Evolutionary conservation across 1,139 yeast species (phyloP).

Genomic region (Hyphopichia burtonii): DNA sequence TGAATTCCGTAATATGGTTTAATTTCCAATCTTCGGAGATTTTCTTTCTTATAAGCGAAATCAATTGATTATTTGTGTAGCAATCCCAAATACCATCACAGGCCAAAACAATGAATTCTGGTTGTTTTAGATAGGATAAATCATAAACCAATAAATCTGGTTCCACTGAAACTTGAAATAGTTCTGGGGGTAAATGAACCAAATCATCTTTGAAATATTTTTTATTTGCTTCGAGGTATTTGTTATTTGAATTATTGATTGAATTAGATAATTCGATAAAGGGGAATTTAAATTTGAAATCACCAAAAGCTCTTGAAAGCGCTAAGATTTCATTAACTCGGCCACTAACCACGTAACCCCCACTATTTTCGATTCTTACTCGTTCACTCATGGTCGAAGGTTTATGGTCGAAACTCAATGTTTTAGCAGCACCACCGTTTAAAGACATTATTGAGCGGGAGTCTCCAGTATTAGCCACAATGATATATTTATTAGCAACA

Average conservation of each 20-base stretch:
- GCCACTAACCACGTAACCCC: conserved; percentile 67
- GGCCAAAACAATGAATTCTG: conserved; percentile 67
- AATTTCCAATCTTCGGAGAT: conserved; percentile 57
- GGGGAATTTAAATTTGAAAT: conserved; percentile 61
- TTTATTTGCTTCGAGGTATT: conserved; percentile 22
- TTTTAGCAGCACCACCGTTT: conserved; percentile 52
- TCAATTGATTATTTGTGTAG: conserved; percentile 56
- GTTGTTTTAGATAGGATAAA: conserved; percentile 30
- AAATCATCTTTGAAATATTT: conserved; percentile 18
- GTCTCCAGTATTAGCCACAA: conserved; percentile 74
- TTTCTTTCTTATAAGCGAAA: conserved; percentile 55
- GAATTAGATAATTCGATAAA: conserved; percentile 27
- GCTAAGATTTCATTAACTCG: conserved; percentile 76
- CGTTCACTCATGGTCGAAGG: conserved; percentile 76
- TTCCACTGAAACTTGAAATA: conserved; percentile 61
- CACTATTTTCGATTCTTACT: conserved; percentile 68
- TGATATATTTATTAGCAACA: conserved; percentile 45
- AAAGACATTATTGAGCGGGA: conserved; percentile 63
- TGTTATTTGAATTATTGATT: conserved; percentile 23
- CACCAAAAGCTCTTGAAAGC: conserved; percentile 75
- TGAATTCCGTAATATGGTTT: conserved; percentile 55
- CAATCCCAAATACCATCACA: conserved; percentile 87
- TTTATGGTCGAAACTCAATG: conserved; percentile 72
- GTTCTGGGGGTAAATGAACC: conserved; percentile 39
- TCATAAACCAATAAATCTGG: conserved; percentile 66